These are phyloP conservation scores for Starmera caribaea DNA, from an alignment of 805 yeast species.

Conservation along the genomic window DNA sequence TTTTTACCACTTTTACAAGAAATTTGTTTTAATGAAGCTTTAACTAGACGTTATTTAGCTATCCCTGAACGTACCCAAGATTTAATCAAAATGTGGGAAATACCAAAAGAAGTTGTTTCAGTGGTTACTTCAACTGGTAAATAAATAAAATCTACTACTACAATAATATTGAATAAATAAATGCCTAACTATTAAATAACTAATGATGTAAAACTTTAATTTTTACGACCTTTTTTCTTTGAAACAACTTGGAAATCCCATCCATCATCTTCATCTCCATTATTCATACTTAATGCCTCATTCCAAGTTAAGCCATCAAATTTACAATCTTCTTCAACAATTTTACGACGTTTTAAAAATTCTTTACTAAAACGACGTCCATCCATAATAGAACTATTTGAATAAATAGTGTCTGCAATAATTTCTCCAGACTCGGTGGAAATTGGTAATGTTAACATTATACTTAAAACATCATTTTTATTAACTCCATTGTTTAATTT, in stretches of 20 bases:
- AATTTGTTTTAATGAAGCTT: slow-evolving; percentile 85
- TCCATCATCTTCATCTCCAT: slow-evolving; percentile 35
- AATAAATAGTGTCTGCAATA: slow-evolving; percentile 85
- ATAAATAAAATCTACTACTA: neutral
- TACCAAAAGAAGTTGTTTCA: slow-evolving; percentile 7
- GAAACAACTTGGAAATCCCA: slow-evolving; percentile 61
- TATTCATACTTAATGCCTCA: slow-evolving; percentile 45
- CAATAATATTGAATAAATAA: neutral
- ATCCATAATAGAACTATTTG: slow-evolving; percentile 83
- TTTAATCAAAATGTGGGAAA: slow-evolving; percentile 24
- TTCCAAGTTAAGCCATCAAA: slow-evolving; percentile 56
- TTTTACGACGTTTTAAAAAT: slow-evolving; percentile 67
- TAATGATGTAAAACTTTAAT: slow-evolving; percentile 6
- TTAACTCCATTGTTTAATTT: slow-evolving; percentile 67
- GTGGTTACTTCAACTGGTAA: neutral
- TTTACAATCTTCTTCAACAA: slow-evolving; percentile 47
- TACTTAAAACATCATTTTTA: slow-evolving; percentile 66
- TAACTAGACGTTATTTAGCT: slow-evolving; percentile 57
- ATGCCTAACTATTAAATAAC: neutral
- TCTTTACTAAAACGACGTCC: slow-evolving; percentile 92
- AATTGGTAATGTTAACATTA: slow-evolving; percentile 74
- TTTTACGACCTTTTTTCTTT: slow-evolving; percentile 46
- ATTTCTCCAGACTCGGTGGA: slow-evolving; percentile 69
- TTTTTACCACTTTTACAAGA: slow-evolving; percentile 79
- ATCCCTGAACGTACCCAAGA: slow-evolving; percentile 28